Evolutionary conservation across 2,329 filamentous ascomycete species (phyloP), one percentile per base, ranked within the genome.

Genomic region (Fusarium sp.): DNA sequence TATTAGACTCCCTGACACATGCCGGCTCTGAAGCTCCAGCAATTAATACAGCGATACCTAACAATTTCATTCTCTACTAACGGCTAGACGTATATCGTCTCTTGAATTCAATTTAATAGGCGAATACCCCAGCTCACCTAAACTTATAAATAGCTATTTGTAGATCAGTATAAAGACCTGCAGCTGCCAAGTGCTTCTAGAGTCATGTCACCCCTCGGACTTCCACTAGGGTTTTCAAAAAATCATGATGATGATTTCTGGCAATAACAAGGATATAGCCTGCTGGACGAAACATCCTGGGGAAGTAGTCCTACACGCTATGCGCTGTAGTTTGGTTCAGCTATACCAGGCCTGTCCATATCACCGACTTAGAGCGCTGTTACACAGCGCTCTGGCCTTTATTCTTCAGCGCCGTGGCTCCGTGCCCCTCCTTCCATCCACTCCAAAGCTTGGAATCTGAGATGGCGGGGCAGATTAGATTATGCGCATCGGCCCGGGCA

Each of bases 381-480:
- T 14, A 18, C 16, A 45, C 37, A 45, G 25, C 27, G 23, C 34
- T 53, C 30, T 41, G 34, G 25, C 25, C 25, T 47, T 28, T 28
- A 25, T 27, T 28, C 23, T 45, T n/a, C 21, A 27, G 23, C 10
- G 25, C 16, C 45, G 25, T 37, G 34, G 34, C 49, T 41, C 49
- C 48, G 59, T 70, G 61, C 46, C 43, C 51, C 53, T 55, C 53
- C 69, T 74, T 57, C 51, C 23, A 47, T 66, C 63, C 63, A 66
- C 55, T 66, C 43, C 73, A 57, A 74, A 62, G 53, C 55, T 32
- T 59, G 59, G 69, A 65, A 70, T 64, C 59, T 41, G 43, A 70
- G 67, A 75, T 72, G 70, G 73, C 68, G 73, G 73, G 73, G 72
- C 59, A 70, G 55, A 63, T 68, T 59, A 70, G 60, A 66, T 71